Percentiles rank a stretch among this genome's conserved stretches.
These are phyloP conservation scores for Berberis thunbergii DNA, from an alignment of 164 flowering plant species.

Conservation along the genomic window DNA sequence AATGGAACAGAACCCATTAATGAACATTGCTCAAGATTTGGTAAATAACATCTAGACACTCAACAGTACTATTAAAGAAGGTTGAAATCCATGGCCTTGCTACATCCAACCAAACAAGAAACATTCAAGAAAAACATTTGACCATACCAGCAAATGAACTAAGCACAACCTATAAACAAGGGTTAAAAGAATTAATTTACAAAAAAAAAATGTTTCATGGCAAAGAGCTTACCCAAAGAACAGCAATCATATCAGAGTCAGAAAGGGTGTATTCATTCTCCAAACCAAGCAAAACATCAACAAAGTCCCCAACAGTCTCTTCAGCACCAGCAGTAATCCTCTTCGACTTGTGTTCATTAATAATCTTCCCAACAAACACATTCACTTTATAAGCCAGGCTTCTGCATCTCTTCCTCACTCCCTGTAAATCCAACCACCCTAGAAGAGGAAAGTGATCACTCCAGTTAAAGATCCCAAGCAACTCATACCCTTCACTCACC, in stretches of 20 bases:
- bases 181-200: neutral
- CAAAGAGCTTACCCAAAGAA: conserved; percentile 53
- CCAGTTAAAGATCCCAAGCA: conserved; percentile 40
- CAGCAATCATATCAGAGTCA: conserved; percentile 82
- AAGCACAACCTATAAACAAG: neutral
- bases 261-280: conserved; percentile 37
- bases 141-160: neutral
- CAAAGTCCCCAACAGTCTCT: conserved; percentile 17
- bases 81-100: too few relatives aligned
- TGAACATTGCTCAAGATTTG: too few relatives aligned
- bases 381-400: conserved; percentile 17
- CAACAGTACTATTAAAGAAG: too few relatives aligned
- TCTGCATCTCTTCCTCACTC: conserved; percentile 24
- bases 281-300: conserved; percentile 24
- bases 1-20: too few relatives aligned
- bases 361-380: conserved; percentile 27
- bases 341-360: conserved; percentile 11
- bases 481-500: conserved; percentile 35
- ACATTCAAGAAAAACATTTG: neutral
- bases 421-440: conserved; percentile 29
- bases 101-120: neutral
- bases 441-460: conserved; percentile 32
- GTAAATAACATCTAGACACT: too few relatives aligned
- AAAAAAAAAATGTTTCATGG: neutral
- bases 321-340: conserved; percentile 1